These are phyloP conservation scores for Curvularia sp. DNA, from an alignment of 2,329 filamentous ascomycete species.

Conservation along the genomic window DNA sequence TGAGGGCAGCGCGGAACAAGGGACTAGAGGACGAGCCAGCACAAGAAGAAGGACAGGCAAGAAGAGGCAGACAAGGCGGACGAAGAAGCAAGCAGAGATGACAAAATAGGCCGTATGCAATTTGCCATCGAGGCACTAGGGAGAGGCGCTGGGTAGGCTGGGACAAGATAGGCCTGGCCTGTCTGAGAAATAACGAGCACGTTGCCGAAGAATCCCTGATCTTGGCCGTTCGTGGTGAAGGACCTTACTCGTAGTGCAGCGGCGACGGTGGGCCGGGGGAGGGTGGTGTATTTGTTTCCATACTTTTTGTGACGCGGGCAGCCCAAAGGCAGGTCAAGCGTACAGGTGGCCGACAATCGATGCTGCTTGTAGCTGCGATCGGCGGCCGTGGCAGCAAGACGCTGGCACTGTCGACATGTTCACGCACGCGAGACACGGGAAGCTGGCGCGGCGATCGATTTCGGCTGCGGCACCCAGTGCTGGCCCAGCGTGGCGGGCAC, in stretches of 20 bases:
- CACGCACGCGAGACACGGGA: slow-evolving; percentile 14
- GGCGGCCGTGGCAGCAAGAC: slow-evolving; percentile 4
- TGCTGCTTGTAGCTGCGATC: slow-evolving; percentile 12
- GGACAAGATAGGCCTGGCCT: slow-evolving; percentile 12
- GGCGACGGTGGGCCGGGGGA: slow-evolving; percentile 2
- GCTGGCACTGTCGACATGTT: not conserved
- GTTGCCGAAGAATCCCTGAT: slow-evolving; percentile 21
- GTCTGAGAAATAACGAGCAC: slow-evolving; percentile 17
- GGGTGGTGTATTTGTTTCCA: slow-evolving; percentile 1
- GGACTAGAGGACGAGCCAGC: no score
- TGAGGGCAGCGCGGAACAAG: slow-evolving; percentile 8
- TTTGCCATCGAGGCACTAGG: slow-evolving; percentile 3
- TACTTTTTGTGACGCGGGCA: slow-evolving; percentile 14
- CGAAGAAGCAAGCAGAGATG: slow-evolving; percentile 11
- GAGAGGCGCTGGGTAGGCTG: slow-evolving; percentile 4
- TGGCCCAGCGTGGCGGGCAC: not conserved
- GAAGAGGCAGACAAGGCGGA: not conserved
- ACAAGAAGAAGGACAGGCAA: no score
- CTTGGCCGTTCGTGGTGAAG: slow-evolving; percentile 15
- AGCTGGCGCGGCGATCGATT: slow-evolving; percentile 16
- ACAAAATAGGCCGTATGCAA: slow-evolving; percentile 6
- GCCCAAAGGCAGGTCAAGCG: slow-evolving; percentile 14
- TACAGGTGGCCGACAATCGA: slow-evolving; percentile 1
- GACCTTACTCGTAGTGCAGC: slow-evolving; percentile 13
- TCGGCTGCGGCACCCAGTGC: slow-evolving; percentile 7